A percentile compares a stretch with the other conserved stretches of the same genome.
Evolutionary conservation across 192 early-diverging fungal species (phyloP).

Genomic region (Umbelopsis sp.): DNA sequence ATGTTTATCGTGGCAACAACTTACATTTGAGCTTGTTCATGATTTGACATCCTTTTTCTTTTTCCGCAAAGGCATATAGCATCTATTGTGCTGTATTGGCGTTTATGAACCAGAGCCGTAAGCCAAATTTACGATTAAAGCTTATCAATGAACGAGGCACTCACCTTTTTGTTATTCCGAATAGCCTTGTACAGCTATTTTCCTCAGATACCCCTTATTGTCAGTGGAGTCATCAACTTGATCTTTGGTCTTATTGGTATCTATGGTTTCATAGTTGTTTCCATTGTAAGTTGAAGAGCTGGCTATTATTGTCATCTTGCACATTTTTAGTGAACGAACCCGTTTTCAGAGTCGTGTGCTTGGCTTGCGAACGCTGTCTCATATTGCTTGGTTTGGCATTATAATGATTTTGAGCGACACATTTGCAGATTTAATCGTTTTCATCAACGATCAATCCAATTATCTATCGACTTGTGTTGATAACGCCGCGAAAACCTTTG

Average conservation of each 20-base stretch:
- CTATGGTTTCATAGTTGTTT: not conserved
- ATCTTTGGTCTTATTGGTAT: constrained; percentile 29
- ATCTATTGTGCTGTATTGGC: constrained; percentile 25
- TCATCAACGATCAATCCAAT: not conserved
- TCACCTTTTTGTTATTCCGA: not conserved
- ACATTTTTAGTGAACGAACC: too few species aligned
- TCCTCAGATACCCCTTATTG: constrained; percentile 19
- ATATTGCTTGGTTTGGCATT: not conserved
- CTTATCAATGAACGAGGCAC: not conserved
- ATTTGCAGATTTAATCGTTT: constrained; percentile 19
- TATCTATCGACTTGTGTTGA: not conserved
- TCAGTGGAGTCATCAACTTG: constrained; percentile 31
- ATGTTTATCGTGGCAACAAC: not conserved
- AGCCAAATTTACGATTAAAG: not conserved
- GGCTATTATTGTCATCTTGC: not conserved
- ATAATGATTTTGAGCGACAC: constrained; percentile 5
- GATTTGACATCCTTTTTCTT: not conserved
- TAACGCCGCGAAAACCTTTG: not conserved
- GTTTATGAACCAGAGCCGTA: constrained; percentile 32
- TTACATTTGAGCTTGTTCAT: not conserved
- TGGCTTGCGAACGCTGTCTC: not conserved
- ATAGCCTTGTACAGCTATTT: constrained; percentile 30
- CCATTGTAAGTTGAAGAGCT: not conserved
- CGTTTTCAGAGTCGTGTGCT: not conserved
- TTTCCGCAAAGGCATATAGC: constrained; percentile 18